Base-by-base conservation (phyloP, 176 grass and related monocot genomes). In the Melocanna baccifera region DNA sequence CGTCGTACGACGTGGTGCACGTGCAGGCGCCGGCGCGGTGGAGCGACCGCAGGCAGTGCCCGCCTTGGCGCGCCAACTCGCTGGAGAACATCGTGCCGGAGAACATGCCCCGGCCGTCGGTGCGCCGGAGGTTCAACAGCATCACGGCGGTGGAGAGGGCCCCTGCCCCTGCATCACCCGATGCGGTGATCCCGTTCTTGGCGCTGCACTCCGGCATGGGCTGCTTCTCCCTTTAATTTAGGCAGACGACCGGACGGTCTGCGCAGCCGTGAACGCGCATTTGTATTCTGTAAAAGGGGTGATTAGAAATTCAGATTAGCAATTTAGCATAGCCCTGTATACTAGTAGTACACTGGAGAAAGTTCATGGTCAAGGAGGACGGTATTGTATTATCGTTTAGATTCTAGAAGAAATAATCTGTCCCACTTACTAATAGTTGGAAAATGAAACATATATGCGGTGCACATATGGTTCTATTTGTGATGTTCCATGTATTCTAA, bases 51-150 rank as follows among this genome's bases (percentile, higher is more conserved):
- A 46, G 95, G 76, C 84, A 56, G 88, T 98, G 95, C 79, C 95
- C 95, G 14, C 89, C 91, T 45, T 98, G 95, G 95, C 84, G 42
- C 0, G 84, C 84, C 51, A 98, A 98, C 78, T 91, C 87, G 41
- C 71, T 98, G 43, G 95, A 98, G 91, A 98, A 86, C 88, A 83
- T 91, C 34, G 62, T 98, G 85, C 95, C 92, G 71, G 95, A 98
- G 91, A 91, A 98, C 81, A 84, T 98, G 65, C 95, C 95, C 11
- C 91, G 95, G 29, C 95, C 91, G 7, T 86, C 72, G 30, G 55
- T 32, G n/a, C 85, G 76, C 67, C 87, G 87, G 67, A 89, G 88
- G 90, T 62, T 79, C 48, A 91, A 89, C 73, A 71, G 62, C 23
- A 46, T 95, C 57, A n/a, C 20, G 40, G 72, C 77, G 23, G 36